A percentile compares a stretch with the other conserved stretches of the same genome.
These are phyloP conservation scores for Tolypocladium pustulatum DNA, from an alignment of 2,329 filamentous ascomycete genomes.

Conservation along the genomic window DNA sequence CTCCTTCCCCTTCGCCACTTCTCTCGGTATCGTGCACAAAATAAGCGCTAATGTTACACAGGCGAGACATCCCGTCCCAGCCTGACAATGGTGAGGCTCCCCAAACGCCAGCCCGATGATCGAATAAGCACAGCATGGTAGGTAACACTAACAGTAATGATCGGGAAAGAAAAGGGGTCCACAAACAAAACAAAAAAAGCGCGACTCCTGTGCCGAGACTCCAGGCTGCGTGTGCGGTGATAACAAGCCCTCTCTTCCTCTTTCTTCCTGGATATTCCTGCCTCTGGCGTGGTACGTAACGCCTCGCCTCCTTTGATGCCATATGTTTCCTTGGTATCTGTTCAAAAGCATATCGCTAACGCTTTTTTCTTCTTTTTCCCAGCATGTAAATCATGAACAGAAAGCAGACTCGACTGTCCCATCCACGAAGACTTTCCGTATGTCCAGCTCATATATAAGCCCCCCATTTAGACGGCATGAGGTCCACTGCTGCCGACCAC, in stretches of 20 bases:
- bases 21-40: neutral
- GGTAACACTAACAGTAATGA: slow-evolving; percentile 1
- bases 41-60: slow-evolving; percentile 2
- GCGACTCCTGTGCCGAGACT: slow-evolving; percentile 5
- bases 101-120: slow-evolving; percentile 4
- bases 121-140: slow-evolving; percentile 1
- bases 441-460: slow-evolving; percentile 20
- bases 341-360: neutral
- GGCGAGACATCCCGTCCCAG: neutral
- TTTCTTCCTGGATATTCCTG: neutral
- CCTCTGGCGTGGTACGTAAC: neutral
- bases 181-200: slow-evolving; percentile 1
- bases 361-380: neutral
- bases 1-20: neutral
- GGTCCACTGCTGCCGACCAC: slow-evolving; percentile 24
- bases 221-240: slow-evolving; percentile 7
- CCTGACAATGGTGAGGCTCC: neutral
- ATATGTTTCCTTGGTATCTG: neutral
- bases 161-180: neutral
- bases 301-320: neutral
- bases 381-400: slow-evolving; percentile 1
- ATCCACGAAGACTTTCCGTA: neutral
- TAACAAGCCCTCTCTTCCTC: neutral
- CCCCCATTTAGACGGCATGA: slow-evolving; percentile 16
- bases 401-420: neutral